Evolutionary conservation across 1,284 basidiomycete genomes (phyloP).

Genomic region (Kwoniella shivajii): DNA sequence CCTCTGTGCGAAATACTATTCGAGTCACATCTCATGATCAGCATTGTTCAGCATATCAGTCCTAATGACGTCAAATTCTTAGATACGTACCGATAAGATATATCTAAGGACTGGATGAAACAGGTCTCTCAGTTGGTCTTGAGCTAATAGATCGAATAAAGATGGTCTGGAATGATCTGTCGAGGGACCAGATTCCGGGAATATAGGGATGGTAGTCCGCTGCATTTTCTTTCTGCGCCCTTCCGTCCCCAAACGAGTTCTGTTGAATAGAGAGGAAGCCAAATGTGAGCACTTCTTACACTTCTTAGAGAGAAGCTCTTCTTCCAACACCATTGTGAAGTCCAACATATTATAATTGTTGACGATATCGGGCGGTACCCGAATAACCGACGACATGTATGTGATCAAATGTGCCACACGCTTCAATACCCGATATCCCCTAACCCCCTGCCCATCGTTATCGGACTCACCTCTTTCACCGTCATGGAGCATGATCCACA

Average conservation of each 20-base stretch:
- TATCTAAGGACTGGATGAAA: conserved; percentile 95
- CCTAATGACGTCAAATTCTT: background rate
- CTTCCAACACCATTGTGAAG: too few relatives aligned
- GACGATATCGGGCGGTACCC: too few relatives aligned
- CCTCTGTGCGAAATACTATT: conserved; percentile 88
- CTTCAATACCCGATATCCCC: background rate
- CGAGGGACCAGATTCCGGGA: background rate
- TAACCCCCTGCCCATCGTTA: background rate
- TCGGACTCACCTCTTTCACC: background rate
- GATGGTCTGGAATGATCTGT: conserved; percentile 65
- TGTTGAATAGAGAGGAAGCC: background rate
- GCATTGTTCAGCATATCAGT: background rate
- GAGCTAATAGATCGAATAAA: conserved; percentile 91
- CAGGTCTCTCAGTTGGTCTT: conserved; percentile 89
- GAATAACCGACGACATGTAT: background rate
- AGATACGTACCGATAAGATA: conserved; percentile 79
- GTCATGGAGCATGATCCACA: too few relatives aligned
- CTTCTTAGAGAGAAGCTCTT: too few relatives aligned
- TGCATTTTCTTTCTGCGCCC: background rate
- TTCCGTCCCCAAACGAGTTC: background rate
- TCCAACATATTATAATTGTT: too few relatives aligned
- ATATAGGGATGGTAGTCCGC: background rate
- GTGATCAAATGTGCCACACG: background rate
- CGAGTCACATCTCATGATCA: background rate
- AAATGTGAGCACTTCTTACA: too few relatives aligned